Percentiles rank a stretch among this genome's conserved stretches.
Evolutionary conservation across 768 basidiomycete species (phyloP).

Genomic region (Lanmaoa pseudosensibilis): DNA sequence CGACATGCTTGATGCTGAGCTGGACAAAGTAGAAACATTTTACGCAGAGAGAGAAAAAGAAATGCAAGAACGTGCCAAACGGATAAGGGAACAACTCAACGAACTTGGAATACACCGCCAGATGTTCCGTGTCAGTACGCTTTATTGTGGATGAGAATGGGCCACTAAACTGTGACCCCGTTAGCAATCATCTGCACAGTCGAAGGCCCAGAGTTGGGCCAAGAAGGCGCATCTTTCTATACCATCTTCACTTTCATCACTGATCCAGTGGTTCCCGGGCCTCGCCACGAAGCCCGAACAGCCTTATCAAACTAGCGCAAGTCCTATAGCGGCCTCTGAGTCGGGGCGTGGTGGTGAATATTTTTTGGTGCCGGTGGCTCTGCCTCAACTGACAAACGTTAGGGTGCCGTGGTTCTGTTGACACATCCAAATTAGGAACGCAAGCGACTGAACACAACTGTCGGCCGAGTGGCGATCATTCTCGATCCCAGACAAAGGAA

Average conservation of each 20-base stretch:
- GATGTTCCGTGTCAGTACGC: slow-evolving; percentile 49
- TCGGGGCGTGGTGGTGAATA: slow-evolving; percentile 17
- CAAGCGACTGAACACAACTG: not conserved
- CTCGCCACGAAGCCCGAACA: not conserved
- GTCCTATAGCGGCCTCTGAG: slow-evolving; percentile 14
- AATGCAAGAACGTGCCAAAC: slow-evolving; percentile 46
- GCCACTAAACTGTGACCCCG: not conserved
- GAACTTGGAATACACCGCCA: slow-evolving; percentile 71
- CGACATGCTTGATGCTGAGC: slow-evolving; percentile 65
- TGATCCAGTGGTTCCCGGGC: not conserved
- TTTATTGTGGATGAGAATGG: not conserved
- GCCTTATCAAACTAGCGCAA: not conserved
- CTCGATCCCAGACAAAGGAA: not conserved
- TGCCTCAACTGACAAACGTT: not conserved
- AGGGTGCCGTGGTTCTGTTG: not conserved
- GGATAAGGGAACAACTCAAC: slow-evolving; percentile 64
- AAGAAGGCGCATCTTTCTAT: slow-evolving; percentile 3
- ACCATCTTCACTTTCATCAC: not conserved
- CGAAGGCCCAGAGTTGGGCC: slow-evolving; percentile 10
- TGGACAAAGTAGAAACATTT: slow-evolving; percentile 85
- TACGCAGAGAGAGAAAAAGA: slow-evolving; percentile 69
- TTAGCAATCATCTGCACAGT: slow-evolving; percentile 12
- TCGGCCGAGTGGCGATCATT: not conserved
- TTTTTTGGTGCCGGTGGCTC: not conserved
- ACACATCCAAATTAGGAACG: not conserved